A percentile compares a stretch with the other conserved stretches of the same genome.
These are phyloP conservation scores for Candida broadrunensis DNA, from an alignment of 805 yeast species.

Conservation along the genomic window DNA sequence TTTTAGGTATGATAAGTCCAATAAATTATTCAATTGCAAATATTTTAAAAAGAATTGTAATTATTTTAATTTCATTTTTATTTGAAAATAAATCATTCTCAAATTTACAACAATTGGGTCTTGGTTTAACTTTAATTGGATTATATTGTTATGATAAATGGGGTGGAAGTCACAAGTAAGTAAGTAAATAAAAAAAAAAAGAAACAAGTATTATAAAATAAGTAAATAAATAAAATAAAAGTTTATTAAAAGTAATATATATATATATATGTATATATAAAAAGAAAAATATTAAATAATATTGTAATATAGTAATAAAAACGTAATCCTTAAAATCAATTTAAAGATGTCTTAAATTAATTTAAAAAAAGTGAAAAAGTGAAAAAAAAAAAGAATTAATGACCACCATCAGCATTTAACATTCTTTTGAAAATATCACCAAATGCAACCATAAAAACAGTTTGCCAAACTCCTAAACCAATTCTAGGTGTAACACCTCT, in stretches of 20 bases:
- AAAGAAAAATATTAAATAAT: no score
- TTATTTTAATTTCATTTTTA: conserved; percentile 61
- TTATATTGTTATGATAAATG: conserved; percentile 42
- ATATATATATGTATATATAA: no score
- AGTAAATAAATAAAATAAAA: no score
- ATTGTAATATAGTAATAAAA: no score
- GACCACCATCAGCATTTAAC: conserved; percentile 42
- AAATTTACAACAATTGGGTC: conserved; percentile 31
- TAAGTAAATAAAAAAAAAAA: no score
- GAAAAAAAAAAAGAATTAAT: no score
- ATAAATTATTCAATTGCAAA: conserved; percentile 79
- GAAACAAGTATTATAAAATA: no score
- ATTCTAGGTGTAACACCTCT: conserved; percentile 97
- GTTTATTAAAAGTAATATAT: no score
- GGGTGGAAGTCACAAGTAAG: no score
- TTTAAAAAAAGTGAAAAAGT: no score
- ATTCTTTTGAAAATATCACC: conserved; percentile 71
- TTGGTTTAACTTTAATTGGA: conserved; percentile 35
- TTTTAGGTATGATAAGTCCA: conserved; percentile 69
- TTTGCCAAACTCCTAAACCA: conserved; percentile 97
- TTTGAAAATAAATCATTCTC: conserved; percentile 49
- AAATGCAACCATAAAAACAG: conserved; percentile 96
- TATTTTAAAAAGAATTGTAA: conserved; percentile 69
- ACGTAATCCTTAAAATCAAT: no score
- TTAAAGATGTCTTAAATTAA: no score